Percentiles rank a stretch among this genome's conserved stretches.
phyloP scores from a whole-genome alignment of 441 rosid genomes.

The Pelargonium fulgidum region DNA sequence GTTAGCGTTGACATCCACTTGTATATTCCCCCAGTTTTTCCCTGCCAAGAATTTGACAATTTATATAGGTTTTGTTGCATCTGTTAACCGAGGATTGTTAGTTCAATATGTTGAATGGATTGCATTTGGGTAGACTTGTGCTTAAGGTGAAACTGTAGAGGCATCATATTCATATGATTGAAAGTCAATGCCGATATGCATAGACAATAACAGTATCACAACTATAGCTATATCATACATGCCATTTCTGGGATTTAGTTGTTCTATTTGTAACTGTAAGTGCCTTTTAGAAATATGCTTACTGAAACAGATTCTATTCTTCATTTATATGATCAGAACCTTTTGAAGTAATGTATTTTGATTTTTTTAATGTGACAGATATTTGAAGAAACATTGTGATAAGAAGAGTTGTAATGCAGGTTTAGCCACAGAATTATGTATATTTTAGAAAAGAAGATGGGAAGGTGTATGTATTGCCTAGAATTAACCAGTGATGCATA shows the following conservation, averaged over 20 bases:
- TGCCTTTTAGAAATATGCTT: background rate
- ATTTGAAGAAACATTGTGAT: background rate
- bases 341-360: background rate
- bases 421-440: background rate
- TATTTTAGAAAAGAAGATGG: background rate
- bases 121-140: background rate
- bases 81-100: background rate
- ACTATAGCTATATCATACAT: background rate
- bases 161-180: background rate
- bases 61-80: background rate
- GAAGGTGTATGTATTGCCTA: background rate
- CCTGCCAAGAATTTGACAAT: background rate
- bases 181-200: background rate
- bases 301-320: background rate
- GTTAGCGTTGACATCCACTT: background rate
- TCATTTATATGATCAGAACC: too few relatives aligned
- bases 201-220: background rate
- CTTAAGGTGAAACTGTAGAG: background rate
- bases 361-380: background rate
- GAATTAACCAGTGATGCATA: too few relatives aligned
- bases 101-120: background rate
- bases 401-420: constrained; percentile 2
- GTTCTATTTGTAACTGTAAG: too few relatives aligned
- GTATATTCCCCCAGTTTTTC: background rate
- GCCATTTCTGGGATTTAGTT: background rate